A percentile compares a stretch with the other conserved stretches of the same genome.
Conservation (phyloP, 192 early-diverging fungal genomes). For the Rhizophagus clarus region DNA sequence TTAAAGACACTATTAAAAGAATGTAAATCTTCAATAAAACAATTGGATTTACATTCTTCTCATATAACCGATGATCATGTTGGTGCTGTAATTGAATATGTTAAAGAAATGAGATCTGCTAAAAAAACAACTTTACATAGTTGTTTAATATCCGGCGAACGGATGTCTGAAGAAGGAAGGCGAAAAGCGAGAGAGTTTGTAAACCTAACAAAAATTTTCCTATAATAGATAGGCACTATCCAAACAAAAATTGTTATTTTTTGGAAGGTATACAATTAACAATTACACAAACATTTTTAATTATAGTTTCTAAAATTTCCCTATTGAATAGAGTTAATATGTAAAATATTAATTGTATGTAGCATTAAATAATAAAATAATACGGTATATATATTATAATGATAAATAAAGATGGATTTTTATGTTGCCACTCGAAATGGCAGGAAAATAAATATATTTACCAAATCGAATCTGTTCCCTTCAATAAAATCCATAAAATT, state of each 20-base stretch:
- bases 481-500: no score
- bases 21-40: slow-evolving; percentile 6
- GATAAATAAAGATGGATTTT: no score
- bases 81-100: neutral
- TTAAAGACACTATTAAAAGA: slow-evolving; percentile 3
- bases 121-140: slow-evolving; percentile 7
- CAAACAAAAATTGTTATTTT: neutral
- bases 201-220: neutral
- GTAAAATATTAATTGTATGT: no score
- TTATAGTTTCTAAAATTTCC: no score
- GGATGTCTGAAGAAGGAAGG: neutral
- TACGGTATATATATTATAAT: no score
- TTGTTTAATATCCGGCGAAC: neutral
- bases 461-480: no score
- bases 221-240: neutral
- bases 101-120: slow-evolving; percentile 8
- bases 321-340: no score
- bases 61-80: slow-evolving; percentile 10
- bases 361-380: no score
- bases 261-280: no score
- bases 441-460: no score
- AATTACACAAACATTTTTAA: no score
- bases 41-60: slow-evolving; percentile 12
- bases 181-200: neutral
- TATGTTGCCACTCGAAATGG: no score